Evolutionary conservation across 345 rosid genomes (phyloP), one percentile per base, ranked within the genome.

Genomic region (Acer campestre): DNA sequence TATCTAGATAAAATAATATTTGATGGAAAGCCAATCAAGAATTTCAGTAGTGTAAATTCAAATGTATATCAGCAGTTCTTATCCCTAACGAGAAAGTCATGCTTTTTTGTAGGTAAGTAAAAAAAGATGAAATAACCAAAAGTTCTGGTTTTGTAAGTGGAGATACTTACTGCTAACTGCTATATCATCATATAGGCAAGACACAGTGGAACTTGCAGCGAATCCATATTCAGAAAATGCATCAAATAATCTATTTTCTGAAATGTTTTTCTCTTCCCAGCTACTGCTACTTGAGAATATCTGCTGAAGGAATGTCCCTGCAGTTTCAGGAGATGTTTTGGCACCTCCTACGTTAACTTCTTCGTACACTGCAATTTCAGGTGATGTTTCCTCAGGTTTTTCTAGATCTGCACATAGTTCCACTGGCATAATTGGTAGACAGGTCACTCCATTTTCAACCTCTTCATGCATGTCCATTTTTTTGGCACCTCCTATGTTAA

Each of bases 161-260:
- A 44, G 8, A n/a, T 53, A 68, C 64, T 79, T 51, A 77, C 81
- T 20, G 68, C 13, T 22, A 44, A 53, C 27, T 27, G 68, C 66
- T 29, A 22, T 35, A 35, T 35, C 18, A 48, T 31, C 65, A 7
- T 68, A 70, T 25, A 18, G 63, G 67, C 51, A 49, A 38, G 69
- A 49, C 12, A 17, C 40, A 25, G 49, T 56, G 18, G 77, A 71
- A 63, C 53, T 63, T 23, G 61, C n/a, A 35, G 17, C 8, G 16
- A 51, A 40, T 72, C 72, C 77, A 62, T 71, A 64, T 63, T 70
- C 72, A 73, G 67, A 70, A 42, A 42, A 42, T 42, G 46, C 46
- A 42, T 42, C 46, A 42, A 11, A 31, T 58, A 31, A 70, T 70
- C 58, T 16, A 27, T 44, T 42, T 58, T 78, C 70, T 56, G 63